Evolutionary conservation across 1,139 yeast genomes (phyloP).

Genomic region (Blastobotrys elegans): DNA sequence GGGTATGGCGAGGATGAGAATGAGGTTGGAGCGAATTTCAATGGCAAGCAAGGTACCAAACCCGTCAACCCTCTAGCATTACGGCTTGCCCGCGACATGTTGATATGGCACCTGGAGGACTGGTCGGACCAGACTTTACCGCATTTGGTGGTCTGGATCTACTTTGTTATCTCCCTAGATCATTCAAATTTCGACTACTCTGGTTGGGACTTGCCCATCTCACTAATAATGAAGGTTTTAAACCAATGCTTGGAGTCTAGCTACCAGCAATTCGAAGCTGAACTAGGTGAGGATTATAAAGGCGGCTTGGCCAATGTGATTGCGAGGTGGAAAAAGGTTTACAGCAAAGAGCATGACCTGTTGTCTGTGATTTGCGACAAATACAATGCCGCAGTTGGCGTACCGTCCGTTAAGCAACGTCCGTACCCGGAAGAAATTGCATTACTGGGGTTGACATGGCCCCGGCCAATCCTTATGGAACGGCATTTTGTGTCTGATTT

Average conservation of each 20-base stretch:
- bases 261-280: constrained; percentile 2
- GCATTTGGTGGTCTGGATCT: constrained; percentile 15
- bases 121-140: constrained; percentile 3
- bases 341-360: not conserved
- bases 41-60: not conserved
- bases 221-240: not conserved
- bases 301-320: not conserved
- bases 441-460: constrained; percentile 14
- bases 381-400: not conserved
- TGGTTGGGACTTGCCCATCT: not conserved
- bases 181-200: not conserved
- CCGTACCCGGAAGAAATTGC: constrained; percentile 15
- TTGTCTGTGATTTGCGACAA: not conserved
- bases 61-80: not conserved
- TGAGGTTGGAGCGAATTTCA: not conserved
- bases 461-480: constrained; percentile 1
- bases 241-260: constrained; percentile 7
- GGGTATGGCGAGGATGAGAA: constrained; percentile 23
- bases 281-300: not conserved
- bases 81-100: not conserved
- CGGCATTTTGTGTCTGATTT: constrained; percentile 4
- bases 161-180: constrained; percentile 9
- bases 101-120: constrained; percentile 2
- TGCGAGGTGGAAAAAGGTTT: constrained; percentile 5
- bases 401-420: constrained; percentile 13